phyloP scores from a whole-genome alignment of 2,329 filamentous ascomycete species.

The Neonectria neomacrospora region DNA sequence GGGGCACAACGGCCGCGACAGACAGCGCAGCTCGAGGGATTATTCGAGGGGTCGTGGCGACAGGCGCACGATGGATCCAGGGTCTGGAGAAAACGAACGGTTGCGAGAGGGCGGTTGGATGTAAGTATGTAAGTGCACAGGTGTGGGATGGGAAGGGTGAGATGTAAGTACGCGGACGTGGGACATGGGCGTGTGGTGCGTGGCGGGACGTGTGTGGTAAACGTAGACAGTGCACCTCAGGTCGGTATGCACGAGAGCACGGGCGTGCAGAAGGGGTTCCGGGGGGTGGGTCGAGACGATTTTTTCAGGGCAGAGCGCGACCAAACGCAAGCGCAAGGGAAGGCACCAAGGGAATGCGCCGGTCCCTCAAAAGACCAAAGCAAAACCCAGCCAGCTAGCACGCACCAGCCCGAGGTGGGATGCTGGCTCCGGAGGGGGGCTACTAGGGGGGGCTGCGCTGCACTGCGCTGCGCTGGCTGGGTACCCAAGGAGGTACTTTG shows the following conservation, averaged over 20 bases:
- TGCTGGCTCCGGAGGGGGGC: neutral
- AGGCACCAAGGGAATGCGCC: conserved; percentile 14
- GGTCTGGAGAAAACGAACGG: conserved; percentile 27
- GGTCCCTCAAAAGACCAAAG: conserved; percentile 12
- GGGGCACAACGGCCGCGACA: conserved; percentile 32
- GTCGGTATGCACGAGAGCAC: conserved; percentile 32
- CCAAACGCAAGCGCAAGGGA: conserved; percentile 37
- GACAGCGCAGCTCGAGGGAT: conserved; percentile 22
- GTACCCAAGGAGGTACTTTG: neutral
- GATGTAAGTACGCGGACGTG: conserved; percentile 41
- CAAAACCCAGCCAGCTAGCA: conserved; percentile 13
- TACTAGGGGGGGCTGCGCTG: neutral
- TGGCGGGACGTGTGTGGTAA: conserved; percentile 46
- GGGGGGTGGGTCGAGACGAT: conserved; percentile 44
- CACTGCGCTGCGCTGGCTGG: neutral
- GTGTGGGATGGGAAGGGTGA: conserved; percentile 28
- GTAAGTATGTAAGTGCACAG: conserved; percentile 31
- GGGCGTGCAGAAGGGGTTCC: conserved; percentile 32
- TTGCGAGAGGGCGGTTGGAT: conserved; percentile 37
- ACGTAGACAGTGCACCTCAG: conserved; percentile 40
- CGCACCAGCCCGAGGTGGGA: conserved; percentile 8
- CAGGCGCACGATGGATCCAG: conserved; percentile 21
- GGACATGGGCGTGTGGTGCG: conserved; percentile 37
- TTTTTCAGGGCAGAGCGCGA: conserved; percentile 39
- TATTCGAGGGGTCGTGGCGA: conserved; percentile 33